Evolutionary conservation across 2,329 filamentous ascomycete genomes (phyloP), one percentile per base, ranked within the genome.

Genomic region (Alternaria metachromatica): DNA sequence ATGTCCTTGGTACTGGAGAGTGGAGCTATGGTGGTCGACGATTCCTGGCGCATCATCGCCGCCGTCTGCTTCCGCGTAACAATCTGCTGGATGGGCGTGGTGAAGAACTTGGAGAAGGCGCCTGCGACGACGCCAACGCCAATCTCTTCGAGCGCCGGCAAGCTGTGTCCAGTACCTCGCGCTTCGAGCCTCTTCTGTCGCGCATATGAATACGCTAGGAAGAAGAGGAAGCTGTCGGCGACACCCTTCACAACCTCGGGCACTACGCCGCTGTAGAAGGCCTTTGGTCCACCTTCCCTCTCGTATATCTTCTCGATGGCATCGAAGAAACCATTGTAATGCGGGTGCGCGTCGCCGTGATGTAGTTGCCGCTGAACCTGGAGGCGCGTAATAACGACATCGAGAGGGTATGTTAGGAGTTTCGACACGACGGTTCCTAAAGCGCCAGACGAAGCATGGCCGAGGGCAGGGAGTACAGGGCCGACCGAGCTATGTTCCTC

Each of bases 141-240:
- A 33, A 97, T 84, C 79, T 97, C 93, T 72, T 94, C 90, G 21
- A 90, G 62, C 1, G 90, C 85, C 3, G 87, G 87, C 2, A 96
- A 81, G 75, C 54, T 85, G 43, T 66, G 70, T 6, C 71, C 64
- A 20, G 65, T 56, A 0, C 66, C 72, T 28, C 72, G 67, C 7
- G 71, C 58, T 28, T 70, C 71, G 50, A 81, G 71, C 58, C 82
- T 72, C 41, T 75, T 77, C 61, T 87, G 81, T 45, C 86, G 80
- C 20, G 89, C 71, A 58, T 86, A 86, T 3, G 82, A 92, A 81
- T 97, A 96, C 62, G 92, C 90, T 18, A 95, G 85, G 81, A 96
- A 96, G 84, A 96, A 96, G 55, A 96, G 84, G 76, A 96, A 95
- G 60, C 90, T 92, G 81, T 96, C 93, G 28, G 88, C 78, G 12